Conservation (phyloP, 768 basidiomycete genomes). For the Pleurotus pulmonarius region DNA sequence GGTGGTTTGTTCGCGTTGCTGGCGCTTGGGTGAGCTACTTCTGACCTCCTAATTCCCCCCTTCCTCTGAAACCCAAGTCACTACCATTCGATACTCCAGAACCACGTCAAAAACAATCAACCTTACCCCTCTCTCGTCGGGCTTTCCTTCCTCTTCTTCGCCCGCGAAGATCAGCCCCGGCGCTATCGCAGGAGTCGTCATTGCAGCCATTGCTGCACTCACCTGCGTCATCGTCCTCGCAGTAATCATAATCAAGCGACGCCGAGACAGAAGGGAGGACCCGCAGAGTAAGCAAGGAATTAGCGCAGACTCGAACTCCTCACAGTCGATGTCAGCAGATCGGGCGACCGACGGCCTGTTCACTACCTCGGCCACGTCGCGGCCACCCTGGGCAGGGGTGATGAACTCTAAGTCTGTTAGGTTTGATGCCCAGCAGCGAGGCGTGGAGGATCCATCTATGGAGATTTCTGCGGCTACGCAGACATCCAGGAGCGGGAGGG, state of each 20-base stretch:
- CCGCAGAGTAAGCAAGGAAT: background rate
- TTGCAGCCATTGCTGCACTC: background rate
- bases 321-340: background rate
- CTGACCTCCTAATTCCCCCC: background rate
- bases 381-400: background rate
- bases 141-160: background rate
- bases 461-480: background rate
- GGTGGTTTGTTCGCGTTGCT: slow-evolving; percentile 28
- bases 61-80: background rate
- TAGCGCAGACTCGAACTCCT: background rate
- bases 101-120: background rate
- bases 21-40: slow-evolving; percentile 11
- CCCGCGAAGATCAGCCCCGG: background rate
- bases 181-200: background rate
- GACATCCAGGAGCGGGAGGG: background rate
- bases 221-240: background rate
- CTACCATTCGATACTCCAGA: background rate
- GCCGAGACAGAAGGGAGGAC: background rate
- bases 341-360: background rate
- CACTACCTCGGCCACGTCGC: too few species aligned
- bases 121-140: background rate
- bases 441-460: background rate
- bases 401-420: background rate
- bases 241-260: background rate
- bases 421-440: background rate